Conservation (phyloP, 371 early-diverging fungal species). For the Mucor sp. region DNA sequence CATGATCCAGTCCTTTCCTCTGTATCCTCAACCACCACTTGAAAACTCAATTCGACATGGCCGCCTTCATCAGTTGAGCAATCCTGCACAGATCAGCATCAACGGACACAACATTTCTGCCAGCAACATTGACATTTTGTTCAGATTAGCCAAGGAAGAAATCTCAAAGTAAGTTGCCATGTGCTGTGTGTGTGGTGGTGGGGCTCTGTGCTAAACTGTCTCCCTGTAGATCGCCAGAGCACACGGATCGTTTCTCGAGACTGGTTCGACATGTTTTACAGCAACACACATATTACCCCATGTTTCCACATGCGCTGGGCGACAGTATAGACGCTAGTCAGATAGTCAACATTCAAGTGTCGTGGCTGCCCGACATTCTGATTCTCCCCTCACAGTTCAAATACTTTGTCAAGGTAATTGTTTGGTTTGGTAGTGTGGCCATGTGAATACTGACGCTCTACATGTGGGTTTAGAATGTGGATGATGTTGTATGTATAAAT, state of each 20-base stretch:
- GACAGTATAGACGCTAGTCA: conserved; percentile 60
- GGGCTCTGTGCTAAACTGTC: background rate
- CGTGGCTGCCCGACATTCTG: conserved; percentile 78
- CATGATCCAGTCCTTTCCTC: conserved; percentile 64
- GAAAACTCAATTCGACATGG: conserved; percentile 25
- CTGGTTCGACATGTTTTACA: conserved; percentile 71
- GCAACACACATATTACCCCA: conserved; percentile 84
- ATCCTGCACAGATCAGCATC: conserved; percentile 80
- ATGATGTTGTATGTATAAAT: conserved; percentile 76
- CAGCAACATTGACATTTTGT: conserved; percentile 72
- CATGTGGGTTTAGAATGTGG: conserved; percentile 36
- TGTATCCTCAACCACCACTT: conserved; percentile 87
- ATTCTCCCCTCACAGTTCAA: conserved; percentile 74
- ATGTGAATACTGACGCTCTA: background rate
- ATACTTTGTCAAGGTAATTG: conserved; percentile 59
- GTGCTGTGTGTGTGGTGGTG: background rate
- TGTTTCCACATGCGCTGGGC: conserved; percentile 68
- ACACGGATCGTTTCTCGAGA: conserved; percentile 65
- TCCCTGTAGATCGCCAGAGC: background rate
- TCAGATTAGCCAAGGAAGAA: conserved; percentile 68
- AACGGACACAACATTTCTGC: conserved; percentile 80
- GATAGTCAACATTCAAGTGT: conserved; percentile 49
- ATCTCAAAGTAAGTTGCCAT: conserved; percentile 44
- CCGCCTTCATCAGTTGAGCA: conserved; percentile 64
- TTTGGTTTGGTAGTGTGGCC: background rate